Evolutionary conservation across 2,329 filamentous ascomycete species (phyloP), one percentile per base, ranked within the genome.

Genomic region (Alternaria infectoria): DNA sequence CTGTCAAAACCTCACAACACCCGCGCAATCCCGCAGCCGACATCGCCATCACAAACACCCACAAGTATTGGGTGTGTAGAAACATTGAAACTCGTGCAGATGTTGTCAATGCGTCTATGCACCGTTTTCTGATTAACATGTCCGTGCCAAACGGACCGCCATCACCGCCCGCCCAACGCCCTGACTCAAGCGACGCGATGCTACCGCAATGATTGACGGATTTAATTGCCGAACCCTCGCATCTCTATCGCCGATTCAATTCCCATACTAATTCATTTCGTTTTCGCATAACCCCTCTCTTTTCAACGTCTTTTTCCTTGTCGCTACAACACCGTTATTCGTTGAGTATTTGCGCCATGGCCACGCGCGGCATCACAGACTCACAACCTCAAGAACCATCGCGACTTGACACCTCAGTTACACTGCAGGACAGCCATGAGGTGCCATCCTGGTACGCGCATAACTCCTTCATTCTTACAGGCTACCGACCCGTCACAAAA

Each of bases 401-500:
- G 12, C 49, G 13, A 32, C 1, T 1, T 0, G 49, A 51, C 19
- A 36, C 17, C 5, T 11, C 49, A 3, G 15, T 6, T 0, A 59
- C 23, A 15, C 59, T 62, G 17, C 19, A 52, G 10, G 25, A 17
- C 7, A 32, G 40, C 9, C 13, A 54, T 17, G 28, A 62, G 5
- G 47, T 62, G n/a, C 59, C 59, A 8, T 19, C 59, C 0, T 62
- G 59, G 59, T 62, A 62, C 9, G 59, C 59, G 2, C 59, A 62
- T 4, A 62, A 62, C 28, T 12, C 55, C 2, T 59, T 17, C 7
- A 91, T 91, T 60, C 82, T 83, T 59, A 84, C 84, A 25, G 86
- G 88, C 64, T 91, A 91, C 78, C 85, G 89, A 0, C 86, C 86
- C 3, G 83, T 84, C 11, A 88, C 87, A 1, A 83, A 83, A 59